phyloP scores from a whole-genome alignment of 768 basidiomycete genomes.

The Astraeus odoratus region DNA sequence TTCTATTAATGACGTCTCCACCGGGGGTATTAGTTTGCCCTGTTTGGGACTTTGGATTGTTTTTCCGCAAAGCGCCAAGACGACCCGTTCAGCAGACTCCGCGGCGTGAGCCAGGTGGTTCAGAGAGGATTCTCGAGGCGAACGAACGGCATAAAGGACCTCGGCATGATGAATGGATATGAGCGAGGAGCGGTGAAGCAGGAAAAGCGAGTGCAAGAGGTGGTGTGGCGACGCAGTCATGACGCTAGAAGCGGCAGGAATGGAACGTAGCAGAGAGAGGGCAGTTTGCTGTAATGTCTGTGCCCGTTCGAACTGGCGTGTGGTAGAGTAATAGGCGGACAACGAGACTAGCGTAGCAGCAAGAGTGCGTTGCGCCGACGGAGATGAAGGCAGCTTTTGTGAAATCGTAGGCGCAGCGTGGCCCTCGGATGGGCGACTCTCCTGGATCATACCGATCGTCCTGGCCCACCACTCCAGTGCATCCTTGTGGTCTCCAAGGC shows the following conservation, averaged over 20 bases:
- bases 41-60: conserved; percentile 30
- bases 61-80: conserved; percentile 42
- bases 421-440: conserved; percentile 18
- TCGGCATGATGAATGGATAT: conserved; percentile 70
- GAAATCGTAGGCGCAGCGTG: conserved; percentile 27
- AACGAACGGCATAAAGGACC: conserved; percentile 48
- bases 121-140: conserved; percentile 40
- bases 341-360: conserved; percentile 59
- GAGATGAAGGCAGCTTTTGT: conserved; percentile 41
- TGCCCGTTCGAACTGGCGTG: conserved; percentile 49
- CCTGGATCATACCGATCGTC: conserved; percentile 42
- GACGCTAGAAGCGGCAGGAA: conserved; percentile 39
- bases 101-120: conserved; percentile 56
- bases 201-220: conserved; percentile 54
- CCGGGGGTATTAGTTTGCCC: conserved; percentile 31
- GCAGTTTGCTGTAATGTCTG: conserved; percentile 48
- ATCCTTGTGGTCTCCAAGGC: conserved; percentile 44
- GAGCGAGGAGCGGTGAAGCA: conserved; percentile 70
- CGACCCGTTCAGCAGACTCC: conserved; percentile 61
- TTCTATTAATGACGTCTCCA: conserved; percentile 35
- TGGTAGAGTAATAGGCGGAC: conserved; percentile 62
- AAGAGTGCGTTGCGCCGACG: conserved; percentile 56
- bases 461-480: conserved; percentile 67
- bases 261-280: conserved; percentile 47
- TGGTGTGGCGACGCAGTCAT: conserved; percentile 46